These are phyloP conservation scores for Euphorbia tirucalli DNA, from an alignment of 345 rosid genomes.

Conservation along the genomic window DNA sequence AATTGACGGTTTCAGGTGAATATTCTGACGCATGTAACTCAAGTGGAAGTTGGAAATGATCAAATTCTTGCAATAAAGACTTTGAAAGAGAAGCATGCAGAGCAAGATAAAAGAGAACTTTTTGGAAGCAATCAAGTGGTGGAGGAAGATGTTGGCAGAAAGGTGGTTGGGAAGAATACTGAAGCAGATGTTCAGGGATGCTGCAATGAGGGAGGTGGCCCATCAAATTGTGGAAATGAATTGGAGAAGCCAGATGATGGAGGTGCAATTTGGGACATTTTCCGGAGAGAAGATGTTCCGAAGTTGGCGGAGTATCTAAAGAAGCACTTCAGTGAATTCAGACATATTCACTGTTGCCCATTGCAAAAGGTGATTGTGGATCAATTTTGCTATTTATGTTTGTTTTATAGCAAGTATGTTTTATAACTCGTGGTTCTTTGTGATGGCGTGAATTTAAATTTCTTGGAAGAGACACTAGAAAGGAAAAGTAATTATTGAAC, in stretches of 20 bases:
- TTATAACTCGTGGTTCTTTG: neutral
- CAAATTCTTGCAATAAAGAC: conserved; percentile 17
- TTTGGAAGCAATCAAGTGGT: conserved; percentile 25
- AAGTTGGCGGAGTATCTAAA: no score
- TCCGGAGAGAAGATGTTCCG: no score
- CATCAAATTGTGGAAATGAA: conserved; percentile 3
- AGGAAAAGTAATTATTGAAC: neutral
- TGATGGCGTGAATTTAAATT: neutral
- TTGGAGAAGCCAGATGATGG: conserved; percentile 26
- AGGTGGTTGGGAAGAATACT: neutral
- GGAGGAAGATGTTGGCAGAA: conserved; percentile 15
- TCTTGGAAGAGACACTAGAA: neutral
- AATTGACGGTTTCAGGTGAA: conserved; percentile 49
- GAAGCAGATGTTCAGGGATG: conserved; percentile 16
- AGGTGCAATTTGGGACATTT: no score
- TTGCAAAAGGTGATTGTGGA: no score
- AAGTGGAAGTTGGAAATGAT: conserved; percentile 22
- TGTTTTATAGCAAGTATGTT: neutral
- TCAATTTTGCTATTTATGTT: neutral
- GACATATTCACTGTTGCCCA: no score
- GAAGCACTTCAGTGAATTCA: no score
- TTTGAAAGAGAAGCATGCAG: conserved; percentile 41
- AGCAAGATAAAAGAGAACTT: conserved; percentile 59
- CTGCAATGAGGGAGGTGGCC: conserved; percentile 6
- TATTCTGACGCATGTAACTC: conserved; percentile 58